phyloP scores from a whole-genome alignment of 129 eudicot genomes.

The Sambucus nigra region DNA sequence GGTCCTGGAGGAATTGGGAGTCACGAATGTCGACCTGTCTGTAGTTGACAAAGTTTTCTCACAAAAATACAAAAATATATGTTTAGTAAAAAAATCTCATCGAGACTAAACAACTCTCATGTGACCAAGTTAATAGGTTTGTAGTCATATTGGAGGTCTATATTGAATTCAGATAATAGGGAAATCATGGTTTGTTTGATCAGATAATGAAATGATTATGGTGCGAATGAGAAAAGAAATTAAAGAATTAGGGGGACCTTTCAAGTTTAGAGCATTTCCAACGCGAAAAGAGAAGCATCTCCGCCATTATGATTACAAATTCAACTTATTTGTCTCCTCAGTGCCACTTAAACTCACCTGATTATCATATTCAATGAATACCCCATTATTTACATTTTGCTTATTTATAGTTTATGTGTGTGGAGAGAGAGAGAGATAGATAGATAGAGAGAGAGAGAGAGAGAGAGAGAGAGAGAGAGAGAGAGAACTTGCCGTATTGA shows the following conservation, averaged over 20 bases:
- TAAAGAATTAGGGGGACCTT: constrained; percentile 16
- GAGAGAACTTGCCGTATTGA: background rate
- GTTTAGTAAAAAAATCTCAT: constrained; percentile 25
- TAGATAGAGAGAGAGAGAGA: too few species aligned
- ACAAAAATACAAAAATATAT: too few species aligned
- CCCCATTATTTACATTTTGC: too few species aligned
- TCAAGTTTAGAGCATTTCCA: constrained; percentile 47
- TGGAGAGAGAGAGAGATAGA: background rate
- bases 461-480: too few species aligned
- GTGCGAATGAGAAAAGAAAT: too few species aligned
- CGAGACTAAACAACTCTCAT: constrained; percentile 36
- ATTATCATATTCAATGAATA: background rate
- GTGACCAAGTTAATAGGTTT: constrained; percentile 39
- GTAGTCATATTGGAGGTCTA: constrained; percentile 52
- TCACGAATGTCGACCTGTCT: constrained; percentile 56
- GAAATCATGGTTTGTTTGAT: background rate
- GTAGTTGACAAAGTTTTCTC: constrained; percentile 91
- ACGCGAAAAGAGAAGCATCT: constrained; percentile 54
- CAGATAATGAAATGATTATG: too few species aligned
- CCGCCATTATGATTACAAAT: constrained; percentile 42
- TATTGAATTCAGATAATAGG: background rate
- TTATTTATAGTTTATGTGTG: background rate
- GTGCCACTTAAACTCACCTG: constrained; percentile 9
- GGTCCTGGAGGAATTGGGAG: constrained; percentile 44
- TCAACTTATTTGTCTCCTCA: constrained; percentile 27